phyloP scores from a whole-genome alignment of 148 eudicot genomes.

The Heliamphora exappendiculata region DNA sequence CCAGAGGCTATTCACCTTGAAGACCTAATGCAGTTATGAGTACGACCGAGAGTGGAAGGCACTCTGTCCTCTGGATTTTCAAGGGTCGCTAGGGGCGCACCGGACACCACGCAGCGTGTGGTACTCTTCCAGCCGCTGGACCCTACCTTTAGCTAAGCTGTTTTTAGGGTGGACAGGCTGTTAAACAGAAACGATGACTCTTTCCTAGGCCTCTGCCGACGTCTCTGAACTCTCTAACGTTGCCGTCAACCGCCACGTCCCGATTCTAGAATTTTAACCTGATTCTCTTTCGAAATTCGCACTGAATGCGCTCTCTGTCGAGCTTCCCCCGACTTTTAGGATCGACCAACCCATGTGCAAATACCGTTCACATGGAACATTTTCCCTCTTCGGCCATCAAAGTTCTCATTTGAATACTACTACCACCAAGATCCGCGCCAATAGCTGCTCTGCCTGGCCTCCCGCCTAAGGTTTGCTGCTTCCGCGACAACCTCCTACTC shows the following conservation, averaged over 20 bases:
- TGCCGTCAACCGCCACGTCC: not conserved
- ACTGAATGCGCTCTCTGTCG: constrained; percentile 6
- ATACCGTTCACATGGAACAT: constrained; percentile 43
- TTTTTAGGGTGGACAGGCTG: too few species aligned
- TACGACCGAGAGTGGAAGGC: too few species aligned
- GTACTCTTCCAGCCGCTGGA: too few species aligned
- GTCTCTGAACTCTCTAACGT: constrained; percentile 5
- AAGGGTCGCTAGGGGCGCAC: too few species aligned
- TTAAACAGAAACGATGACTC: too few species aligned
- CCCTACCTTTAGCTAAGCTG: too few species aligned
- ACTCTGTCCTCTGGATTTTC: too few species aligned
- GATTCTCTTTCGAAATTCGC: not conserved
- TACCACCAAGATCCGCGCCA: constrained; percentile 54
- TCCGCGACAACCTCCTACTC: too few species aligned
- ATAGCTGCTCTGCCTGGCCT: constrained; percentile 43
- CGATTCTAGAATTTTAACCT: not conserved
- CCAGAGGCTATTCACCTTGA: too few species aligned
- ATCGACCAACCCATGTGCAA: constrained; percentile 41
- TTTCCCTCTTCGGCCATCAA: constrained; percentile 50
- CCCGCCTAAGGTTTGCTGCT: too few species aligned
- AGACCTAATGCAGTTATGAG: too few species aligned
- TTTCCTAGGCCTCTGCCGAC: not conserved
- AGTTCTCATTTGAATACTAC: constrained; percentile 56
- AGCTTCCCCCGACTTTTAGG: constrained; percentile 18
- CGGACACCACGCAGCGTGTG: too few species aligned